These are phyloP conservation scores for Monilinia fructigena DNA, from an alignment of 2,329 filamentous ascomycete genomes.

Conservation along the genomic window DNA sequence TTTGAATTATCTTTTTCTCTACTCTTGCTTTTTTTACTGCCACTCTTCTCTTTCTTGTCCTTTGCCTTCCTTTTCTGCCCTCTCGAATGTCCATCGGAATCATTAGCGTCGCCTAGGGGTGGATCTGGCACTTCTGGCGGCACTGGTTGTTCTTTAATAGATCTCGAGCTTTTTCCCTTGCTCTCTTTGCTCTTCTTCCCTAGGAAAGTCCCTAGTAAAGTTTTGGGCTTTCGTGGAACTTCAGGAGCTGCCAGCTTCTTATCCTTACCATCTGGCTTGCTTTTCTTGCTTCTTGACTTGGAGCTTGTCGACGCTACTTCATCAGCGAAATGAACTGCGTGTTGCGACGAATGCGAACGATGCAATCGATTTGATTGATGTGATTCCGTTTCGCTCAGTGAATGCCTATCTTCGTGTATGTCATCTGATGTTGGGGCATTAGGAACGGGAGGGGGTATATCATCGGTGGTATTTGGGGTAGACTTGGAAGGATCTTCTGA, in stretches of 20 bases:
- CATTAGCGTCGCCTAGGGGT: not conserved
- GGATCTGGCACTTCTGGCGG: not conserved
- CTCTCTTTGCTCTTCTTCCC: not conserved
- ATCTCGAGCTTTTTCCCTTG: conserved; percentile 26
- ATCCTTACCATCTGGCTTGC: conserved; percentile 16
- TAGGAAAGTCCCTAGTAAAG: conserved; percentile 2
- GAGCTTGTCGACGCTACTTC: conserved; percentile 3
- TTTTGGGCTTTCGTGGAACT: conserved; percentile 6
- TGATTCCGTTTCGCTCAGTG: conserved; percentile 6
- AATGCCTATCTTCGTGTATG: not conserved
- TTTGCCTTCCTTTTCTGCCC: conserved; percentile 20
- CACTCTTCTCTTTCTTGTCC: conserved; percentile 25
- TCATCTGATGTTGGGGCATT: not conserved
- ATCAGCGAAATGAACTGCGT: conserved; percentile 7
- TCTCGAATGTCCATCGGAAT: conserved; percentile 10
- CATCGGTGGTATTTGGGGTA: not conserved
- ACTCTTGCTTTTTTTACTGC: conserved; percentile 23
- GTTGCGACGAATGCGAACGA: conserved; percentile 9
- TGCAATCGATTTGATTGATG: conserved; percentile 9
- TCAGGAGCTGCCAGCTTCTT: conserved; percentile 2
- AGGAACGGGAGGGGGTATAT: not conserved
- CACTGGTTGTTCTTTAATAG: conserved; percentile 24
- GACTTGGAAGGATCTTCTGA: not conserved
- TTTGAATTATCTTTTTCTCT: conserved; percentile 23
- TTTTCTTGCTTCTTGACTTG: conserved; percentile 22